phyloP scores from a whole-genome alignment of 2,329 filamentous ascomycete genomes.

The Alternaria sp. region DNA sequence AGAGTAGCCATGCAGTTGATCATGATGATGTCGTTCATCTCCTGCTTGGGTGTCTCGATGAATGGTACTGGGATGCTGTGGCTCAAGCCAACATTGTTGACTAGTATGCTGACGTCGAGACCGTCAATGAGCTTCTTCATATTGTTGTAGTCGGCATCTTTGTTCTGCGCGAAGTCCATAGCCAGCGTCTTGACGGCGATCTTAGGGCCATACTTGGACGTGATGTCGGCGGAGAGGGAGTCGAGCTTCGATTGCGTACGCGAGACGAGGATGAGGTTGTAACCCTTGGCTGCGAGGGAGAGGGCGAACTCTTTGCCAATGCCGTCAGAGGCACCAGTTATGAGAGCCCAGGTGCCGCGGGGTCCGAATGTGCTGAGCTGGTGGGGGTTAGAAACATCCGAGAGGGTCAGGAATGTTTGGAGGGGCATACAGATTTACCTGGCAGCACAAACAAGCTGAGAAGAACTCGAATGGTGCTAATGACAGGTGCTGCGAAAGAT shows the following conservation, averaged over 20 bases:
- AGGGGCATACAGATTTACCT: constrained; percentile 52
- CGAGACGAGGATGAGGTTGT: constrained; percentile 93
- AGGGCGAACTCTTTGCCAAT: constrained; percentile 95
- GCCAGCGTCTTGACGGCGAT: constrained; percentile 79
- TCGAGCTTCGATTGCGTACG: constrained; percentile 94
- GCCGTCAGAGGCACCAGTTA: constrained; percentile 95
- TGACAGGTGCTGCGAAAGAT: constrained; percentile 44
- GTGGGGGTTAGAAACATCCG: constrained; percentile 6
- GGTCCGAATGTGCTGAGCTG: constrained; percentile 86
- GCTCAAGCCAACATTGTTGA: constrained; percentile 97
- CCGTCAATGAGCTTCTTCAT: constrained; percentile 72
- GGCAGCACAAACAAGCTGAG: constrained; percentile 58
- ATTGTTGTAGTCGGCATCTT: constrained; percentile 78
- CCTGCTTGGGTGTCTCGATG: constrained; percentile 75
- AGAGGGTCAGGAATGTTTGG: constrained; percentile 4
- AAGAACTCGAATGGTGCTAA: constrained; percentile 56
- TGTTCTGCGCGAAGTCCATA: constrained; percentile 89
- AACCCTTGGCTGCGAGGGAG: constrained; percentile 88
- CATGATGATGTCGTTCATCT: constrained; percentile 88
- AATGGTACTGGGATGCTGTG: constrained; percentile 94
- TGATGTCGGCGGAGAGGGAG: constrained; percentile 75
- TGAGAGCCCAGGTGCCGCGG: constrained; percentile 89
- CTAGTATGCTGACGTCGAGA: constrained; percentile 82
- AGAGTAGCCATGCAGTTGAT: constrained; percentile 95
- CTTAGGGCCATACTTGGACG: constrained; percentile 67